These are phyloP conservation scores for Colletotrichum sojae DNA, from an alignment of 2,329 filamentous ascomycete genomes.

Conservation along the genomic window DNA sequence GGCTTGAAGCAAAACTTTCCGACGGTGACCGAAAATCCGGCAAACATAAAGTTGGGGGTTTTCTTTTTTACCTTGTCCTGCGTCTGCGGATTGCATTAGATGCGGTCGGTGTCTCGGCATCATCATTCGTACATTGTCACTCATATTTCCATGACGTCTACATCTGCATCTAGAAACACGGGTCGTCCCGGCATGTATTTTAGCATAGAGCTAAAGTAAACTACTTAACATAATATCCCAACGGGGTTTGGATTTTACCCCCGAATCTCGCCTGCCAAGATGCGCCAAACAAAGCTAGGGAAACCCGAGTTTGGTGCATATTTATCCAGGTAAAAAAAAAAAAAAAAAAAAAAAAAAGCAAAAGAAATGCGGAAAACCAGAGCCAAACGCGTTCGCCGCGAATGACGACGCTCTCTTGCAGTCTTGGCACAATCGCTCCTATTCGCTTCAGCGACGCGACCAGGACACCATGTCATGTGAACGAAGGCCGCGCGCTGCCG, in stretches of 20 bases:
- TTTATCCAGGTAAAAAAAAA: too few relatives aligned
- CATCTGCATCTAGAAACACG: not conserved
- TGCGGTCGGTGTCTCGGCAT: not conserved
- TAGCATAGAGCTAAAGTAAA: not conserved
- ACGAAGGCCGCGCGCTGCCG: not conserved
- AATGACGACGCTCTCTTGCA: too few relatives aligned
- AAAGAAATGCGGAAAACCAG: too few relatives aligned
- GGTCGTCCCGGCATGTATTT: not conserved
- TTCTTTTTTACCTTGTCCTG: not conserved
- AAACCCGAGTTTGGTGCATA: too few relatives aligned
- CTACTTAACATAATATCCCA: too few relatives aligned
- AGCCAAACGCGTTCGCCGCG: too few relatives aligned
- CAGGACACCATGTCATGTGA: conserved; percentile 2
- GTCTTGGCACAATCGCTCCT: too few relatives aligned
- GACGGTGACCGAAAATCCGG: not conserved
- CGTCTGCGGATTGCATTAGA: not conserved
- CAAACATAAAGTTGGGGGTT: not conserved
- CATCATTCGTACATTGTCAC: not conserved
- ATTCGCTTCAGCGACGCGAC: not conserved
- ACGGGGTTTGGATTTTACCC: too few relatives aligned
- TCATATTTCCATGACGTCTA: conserved; percentile 14
- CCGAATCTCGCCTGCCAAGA: too few relatives aligned
- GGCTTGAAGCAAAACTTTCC: conserved; percentile 35
- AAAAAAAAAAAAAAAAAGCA: too few relatives aligned
- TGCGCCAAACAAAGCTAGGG: too few relatives aligned